These are phyloP conservation scores for Pyrus pyrifolia DNA, from an alignment of 306 rosid species.

Conservation along the genomic window DNA sequence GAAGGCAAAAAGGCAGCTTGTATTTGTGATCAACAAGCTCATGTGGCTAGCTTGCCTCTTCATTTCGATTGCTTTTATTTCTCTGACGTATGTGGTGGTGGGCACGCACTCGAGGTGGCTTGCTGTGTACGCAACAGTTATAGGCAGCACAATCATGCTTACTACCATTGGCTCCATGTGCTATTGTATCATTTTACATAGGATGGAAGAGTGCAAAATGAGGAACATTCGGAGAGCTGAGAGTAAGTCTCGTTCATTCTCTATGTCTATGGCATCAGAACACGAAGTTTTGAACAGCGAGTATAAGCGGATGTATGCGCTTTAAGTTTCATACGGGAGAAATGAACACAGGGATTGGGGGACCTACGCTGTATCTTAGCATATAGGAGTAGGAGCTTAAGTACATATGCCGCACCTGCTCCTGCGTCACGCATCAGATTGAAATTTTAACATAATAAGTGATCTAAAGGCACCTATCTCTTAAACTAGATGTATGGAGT, in stretches of 20 bases:
- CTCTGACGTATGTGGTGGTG: conserved; percentile 84
- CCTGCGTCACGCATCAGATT: neutral
- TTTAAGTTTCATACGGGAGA: conserved; percentile 31
- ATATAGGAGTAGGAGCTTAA: neutral
- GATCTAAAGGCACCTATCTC: neutral
- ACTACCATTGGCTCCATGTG: conserved; percentile 97
- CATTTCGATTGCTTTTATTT: conserved; percentile 87
- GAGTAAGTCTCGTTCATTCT: conserved; percentile 60
- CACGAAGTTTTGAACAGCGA: conserved; percentile 77
- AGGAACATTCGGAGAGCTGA: conserved; percentile 44
- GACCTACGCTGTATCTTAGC: neutral
- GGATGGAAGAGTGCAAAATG: conserved; percentile 72
- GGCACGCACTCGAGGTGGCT: conserved; percentile 79
- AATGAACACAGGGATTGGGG: neutral
- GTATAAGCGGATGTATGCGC: conserved; percentile 89
- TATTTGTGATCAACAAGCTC: conserved; percentile 92
- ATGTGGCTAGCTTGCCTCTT: conserved; percentile 98
- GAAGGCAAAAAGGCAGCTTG: conserved; percentile 85
- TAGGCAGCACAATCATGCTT: conserved; percentile 85
- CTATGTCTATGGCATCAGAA: conserved; percentile 73
- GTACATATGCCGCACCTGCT: neutral
- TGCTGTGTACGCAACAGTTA: conserved; percentile 69
- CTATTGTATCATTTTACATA: conserved; percentile 76
- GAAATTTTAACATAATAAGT: neutral
- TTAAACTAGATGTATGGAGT: neutral